Conservation (phyloP, 164 flowering plant species). For the Vitis rupestris region DNA sequence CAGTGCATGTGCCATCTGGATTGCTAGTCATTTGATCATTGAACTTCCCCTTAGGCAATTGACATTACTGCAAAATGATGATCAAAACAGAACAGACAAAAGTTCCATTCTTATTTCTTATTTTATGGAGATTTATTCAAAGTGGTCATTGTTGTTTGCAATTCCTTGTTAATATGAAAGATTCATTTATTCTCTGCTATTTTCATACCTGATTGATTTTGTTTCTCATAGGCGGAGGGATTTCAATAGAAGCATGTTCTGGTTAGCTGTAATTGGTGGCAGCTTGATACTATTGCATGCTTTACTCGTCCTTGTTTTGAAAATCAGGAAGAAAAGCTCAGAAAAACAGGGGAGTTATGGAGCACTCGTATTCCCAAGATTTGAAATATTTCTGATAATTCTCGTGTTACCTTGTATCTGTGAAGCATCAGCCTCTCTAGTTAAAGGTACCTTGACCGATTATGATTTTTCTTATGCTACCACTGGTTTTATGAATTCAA, state of each 20-base stretch:
- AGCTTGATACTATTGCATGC: constrained; percentile 64
- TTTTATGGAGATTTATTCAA: neutral
- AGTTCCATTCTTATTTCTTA: neutral
- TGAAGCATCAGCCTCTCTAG: constrained; percentile 60
- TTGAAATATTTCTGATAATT: constrained; percentile 73
- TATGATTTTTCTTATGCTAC: neutral
- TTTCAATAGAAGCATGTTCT: constrained; percentile 77
- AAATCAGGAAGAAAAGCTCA: constrained; percentile 35
- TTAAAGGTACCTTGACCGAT: constrained; percentile 54
- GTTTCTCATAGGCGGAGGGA: constrained; percentile 65
- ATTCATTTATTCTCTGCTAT: neutral
- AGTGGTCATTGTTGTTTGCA: too few relatives aligned
- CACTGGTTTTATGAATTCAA: too few relatives aligned
- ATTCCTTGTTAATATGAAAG: neutral
- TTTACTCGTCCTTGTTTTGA: constrained; percentile 45
- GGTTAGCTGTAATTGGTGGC: constrained; percentile 79
- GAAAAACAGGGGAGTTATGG: constrained; percentile 47
- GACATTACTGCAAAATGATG: too few relatives aligned
- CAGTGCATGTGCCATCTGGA: too few relatives aligned
- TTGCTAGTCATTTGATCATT: too few relatives aligned
- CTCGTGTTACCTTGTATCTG: constrained; percentile 79
- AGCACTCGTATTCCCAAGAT: constrained; percentile 75
- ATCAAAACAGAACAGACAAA: too few relatives aligned
- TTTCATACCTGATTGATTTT: neutral
- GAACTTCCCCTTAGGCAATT: too few relatives aligned